Conservation (phyloP, 495 filamentous ascomycete genomes). For the Aspergillus nanangensis region DNA sequence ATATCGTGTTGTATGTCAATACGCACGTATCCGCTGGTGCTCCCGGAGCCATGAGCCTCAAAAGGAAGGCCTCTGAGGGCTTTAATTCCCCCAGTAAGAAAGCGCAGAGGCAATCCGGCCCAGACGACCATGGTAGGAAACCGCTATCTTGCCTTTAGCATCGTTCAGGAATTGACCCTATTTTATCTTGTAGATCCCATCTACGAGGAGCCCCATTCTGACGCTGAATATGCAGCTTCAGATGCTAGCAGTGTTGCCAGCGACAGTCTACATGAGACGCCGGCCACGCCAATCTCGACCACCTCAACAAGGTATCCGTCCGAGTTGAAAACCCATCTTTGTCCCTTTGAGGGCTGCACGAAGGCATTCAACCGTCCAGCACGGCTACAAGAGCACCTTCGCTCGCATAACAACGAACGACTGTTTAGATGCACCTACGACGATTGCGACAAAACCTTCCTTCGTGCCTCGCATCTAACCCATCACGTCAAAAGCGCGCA, state of each 20-base stretch:
- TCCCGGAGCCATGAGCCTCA: constrained; percentile 19
- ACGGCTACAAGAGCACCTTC: constrained; percentile 71
- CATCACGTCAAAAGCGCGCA: constrained; percentile 82
- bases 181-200: constrained; percentile 27
- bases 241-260: constrained; percentile 24
- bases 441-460: constrained; percentile 75
- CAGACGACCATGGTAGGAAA: constrained; percentile 28
- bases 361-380: constrained; percentile 86
- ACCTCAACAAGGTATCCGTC: constrained; percentile 57
- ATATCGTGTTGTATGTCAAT: too few species aligned
- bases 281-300: constrained; percentile 50
- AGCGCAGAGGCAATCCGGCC: constrained; percentile 17
- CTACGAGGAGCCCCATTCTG: constrained; percentile 37
- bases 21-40: neutral
- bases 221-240: constrained; percentile 30
- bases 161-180: constrained; percentile 1
- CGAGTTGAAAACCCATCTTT: constrained; percentile 67
- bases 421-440: constrained; percentile 62
- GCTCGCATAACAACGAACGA: constrained; percentile 76
- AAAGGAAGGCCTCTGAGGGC: constrained; percentile 27
- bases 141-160: constrained; percentile 1
- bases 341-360: constrained; percentile 62
- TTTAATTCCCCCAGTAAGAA: constrained; percentile 21
- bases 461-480: constrained; percentile 74
- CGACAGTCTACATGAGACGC: constrained; percentile 42